These are phyloP conservation scores for Coemansia sp. DNA, from an alignment of 192 early-diverging fungal species.

Conservation along the genomic window DNA sequence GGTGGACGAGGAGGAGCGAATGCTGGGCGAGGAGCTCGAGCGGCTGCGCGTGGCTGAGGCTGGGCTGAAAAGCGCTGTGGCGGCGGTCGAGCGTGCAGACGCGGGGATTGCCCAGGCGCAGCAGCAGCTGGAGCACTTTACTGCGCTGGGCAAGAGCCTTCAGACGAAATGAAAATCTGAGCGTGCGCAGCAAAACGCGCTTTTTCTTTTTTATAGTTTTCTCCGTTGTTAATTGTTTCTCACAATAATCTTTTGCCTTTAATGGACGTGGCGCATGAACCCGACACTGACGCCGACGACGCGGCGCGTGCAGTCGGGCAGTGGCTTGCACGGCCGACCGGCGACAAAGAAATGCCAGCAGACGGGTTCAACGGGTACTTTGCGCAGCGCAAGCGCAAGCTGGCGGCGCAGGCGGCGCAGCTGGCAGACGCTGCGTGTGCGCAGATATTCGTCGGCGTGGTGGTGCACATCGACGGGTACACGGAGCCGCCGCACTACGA, in stretches of 20 bases:
- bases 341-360: slow-evolving; percentile 7
- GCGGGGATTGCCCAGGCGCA: slow-evolving; percentile 22
- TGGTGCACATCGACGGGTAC: slow-evolving; percentile 69
- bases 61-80: slow-evolving; percentile 9
- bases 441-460: slow-evolving; percentile 37
- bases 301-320: background rate
- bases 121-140: slow-evolving; percentile 35
- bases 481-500: slow-evolving; percentile 58
- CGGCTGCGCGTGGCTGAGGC: slow-evolving; percentile 7
- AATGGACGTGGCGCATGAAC: no score
- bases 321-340: background rate
- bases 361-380: slow-evolving; percentile 37
- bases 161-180: no score
- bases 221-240: no score
- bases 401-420: slow-evolving; percentile 41
- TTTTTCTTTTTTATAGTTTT: background rate
- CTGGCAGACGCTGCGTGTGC: slow-evolving; percentile 6
- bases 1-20: slow-evolving; percentile 31
- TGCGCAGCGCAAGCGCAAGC: slow-evolving; percentile 38
- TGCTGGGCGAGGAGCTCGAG: slow-evolving; percentile 24
- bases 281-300: background rate
- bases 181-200: no score
- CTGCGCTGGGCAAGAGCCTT: slow-evolving; percentile 16
- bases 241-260: no score
- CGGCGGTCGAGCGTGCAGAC: slow-evolving; percentile 9